Evolutionary conservation across 2,329 filamentous ascomycete species (phyloP).

Genomic region (Ascochyta pisi): DNA sequence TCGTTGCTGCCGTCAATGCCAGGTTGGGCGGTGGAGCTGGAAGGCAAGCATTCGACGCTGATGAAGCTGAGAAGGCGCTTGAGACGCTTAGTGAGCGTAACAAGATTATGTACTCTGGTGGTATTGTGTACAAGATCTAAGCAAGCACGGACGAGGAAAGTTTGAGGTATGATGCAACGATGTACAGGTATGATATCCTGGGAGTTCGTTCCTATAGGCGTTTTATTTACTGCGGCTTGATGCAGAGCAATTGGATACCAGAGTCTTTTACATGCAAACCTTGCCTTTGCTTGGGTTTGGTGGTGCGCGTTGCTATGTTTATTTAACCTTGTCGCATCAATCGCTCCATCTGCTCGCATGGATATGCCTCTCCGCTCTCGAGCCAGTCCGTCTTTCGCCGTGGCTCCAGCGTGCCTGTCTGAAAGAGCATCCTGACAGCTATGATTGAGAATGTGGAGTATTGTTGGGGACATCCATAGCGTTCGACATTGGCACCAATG

Average conservation of each 20-base stretch:
- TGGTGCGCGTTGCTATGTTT: too few relatives aligned
- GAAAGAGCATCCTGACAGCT: too few relatives aligned
- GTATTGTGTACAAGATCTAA: slow-evolving; percentile 58
- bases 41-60: slow-evolving; percentile 67
- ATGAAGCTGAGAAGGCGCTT: slow-evolving; percentile 79
- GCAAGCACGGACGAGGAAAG: background rate
- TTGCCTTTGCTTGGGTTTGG: too few relatives aligned
- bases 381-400: too few relatives aligned
- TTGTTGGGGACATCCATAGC: too few relatives aligned
- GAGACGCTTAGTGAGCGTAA: slow-evolving; percentile 82
- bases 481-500: too few relatives aligned
- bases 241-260: background rate
- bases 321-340: background rate
- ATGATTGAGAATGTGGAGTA: too few relatives aligned
- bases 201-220: background rate
- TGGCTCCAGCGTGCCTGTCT: too few relatives aligned
- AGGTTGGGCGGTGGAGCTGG: slow-evolving; percentile 67
- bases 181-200: background rate
- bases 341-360: background rate
- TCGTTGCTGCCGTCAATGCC: slow-evolving; percentile 81
- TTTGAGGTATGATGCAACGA: background rate
- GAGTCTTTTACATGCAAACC: background rate
- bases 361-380: background rate
- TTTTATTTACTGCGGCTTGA: background rate
- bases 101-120: slow-evolving; percentile 76